Conservation (phyloP, 768 basidiomycete species). For the Psilocybe tampanensis region DNA sequence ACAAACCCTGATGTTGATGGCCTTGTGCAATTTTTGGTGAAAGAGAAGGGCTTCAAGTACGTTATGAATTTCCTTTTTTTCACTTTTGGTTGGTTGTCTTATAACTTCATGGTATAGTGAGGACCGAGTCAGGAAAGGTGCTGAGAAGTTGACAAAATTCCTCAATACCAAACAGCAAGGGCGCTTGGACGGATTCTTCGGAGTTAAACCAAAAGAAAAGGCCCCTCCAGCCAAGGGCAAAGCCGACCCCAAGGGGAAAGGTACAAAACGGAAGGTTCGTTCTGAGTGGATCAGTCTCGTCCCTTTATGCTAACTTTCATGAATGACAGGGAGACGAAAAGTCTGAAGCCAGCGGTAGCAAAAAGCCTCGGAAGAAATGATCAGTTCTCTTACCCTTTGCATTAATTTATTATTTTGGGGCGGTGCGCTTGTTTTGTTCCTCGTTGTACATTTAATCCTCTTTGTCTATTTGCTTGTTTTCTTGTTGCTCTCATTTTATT, state of each 20-base stretch:
- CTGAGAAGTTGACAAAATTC: slow-evolving; percentile 88
- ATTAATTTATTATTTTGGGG: background rate
- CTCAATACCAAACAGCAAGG: slow-evolving; percentile 94
- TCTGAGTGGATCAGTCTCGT: background rate
- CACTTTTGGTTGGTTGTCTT: background rate
- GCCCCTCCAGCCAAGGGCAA: slow-evolving; percentile 27
- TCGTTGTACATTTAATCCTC: slow-evolving; percentile 8
- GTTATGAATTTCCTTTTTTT: slow-evolving; percentile 25
- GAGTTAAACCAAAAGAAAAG: slow-evolving; percentile 64
- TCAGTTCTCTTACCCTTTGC: background rate
- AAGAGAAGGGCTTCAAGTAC: slow-evolving; percentile 96
- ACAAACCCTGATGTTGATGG: slow-evolving; percentile 91
- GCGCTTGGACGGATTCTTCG: slow-evolving; percentile 94
- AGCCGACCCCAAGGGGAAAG: slow-evolving; percentile 30
- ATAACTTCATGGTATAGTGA: slow-evolving; percentile 64
- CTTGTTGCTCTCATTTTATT: slow-evolving; percentile 6
- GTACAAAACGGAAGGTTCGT: slow-evolving; percentile 58
- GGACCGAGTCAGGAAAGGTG: slow-evolving; percentile 94
- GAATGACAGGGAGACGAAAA: slow-evolving; percentile 40
- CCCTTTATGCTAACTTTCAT: slow-evolving; percentile 2
- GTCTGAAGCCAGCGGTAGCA: slow-evolving; percentile 35
- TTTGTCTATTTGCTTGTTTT: slow-evolving; percentile 1
- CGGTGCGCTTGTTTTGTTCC: background rate
- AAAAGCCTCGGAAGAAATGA: slow-evolving; percentile 47
- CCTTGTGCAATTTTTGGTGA: slow-evolving; percentile 90